A percentile compares a stretch with the other conserved stretches of the same genome.
Conservation (phyloP, 495 filamentous ascomycete species). For the Trichoderma orchidacearum region DNA sequence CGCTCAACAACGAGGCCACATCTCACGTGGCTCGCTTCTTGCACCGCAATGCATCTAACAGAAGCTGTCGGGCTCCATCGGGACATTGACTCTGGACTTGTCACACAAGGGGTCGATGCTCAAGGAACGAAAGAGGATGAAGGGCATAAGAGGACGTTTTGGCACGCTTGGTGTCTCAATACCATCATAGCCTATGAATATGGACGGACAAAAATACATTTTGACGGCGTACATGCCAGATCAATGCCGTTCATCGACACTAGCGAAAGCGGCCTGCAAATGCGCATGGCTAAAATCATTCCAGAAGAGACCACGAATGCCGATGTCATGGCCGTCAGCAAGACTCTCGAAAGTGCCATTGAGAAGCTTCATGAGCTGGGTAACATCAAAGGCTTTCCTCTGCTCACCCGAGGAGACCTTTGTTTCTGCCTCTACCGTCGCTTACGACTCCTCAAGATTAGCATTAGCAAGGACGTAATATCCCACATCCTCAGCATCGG, state of each 20-base stretch:
- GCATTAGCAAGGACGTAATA: neutral
- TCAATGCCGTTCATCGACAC: neutral
- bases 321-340: constrained; percentile 3
- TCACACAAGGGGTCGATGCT: neutral
- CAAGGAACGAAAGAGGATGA: neutral
- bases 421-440: constrained; percentile 35
- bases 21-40: constrained; percentile 40
- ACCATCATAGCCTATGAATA: constrained; percentile 35
- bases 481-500: constrained; percentile 1
- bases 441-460: constrained; percentile 21
- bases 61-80: constrained; percentile 36
- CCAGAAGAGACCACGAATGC: constrained; percentile 5
- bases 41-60: constrained; percentile 37
- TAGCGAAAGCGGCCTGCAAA: constrained; percentile 9
- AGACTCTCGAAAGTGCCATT: constrained; percentile 14
- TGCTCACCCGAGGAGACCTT: constrained; percentile 31
- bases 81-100: constrained; percentile 10
- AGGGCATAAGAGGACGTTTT: constrained; percentile 3
- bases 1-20: constrained; percentile 39
- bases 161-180: constrained; percentile 27
- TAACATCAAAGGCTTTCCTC: constrained; percentile 20
- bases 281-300: constrained; percentile 22
- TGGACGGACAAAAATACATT: constrained; percentile 27
- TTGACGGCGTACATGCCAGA: neutral
- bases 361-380: constrained; percentile 7